Conservation (phyloP, 148 eudicot species). For the Vaccinium myrtillus region DNA sequence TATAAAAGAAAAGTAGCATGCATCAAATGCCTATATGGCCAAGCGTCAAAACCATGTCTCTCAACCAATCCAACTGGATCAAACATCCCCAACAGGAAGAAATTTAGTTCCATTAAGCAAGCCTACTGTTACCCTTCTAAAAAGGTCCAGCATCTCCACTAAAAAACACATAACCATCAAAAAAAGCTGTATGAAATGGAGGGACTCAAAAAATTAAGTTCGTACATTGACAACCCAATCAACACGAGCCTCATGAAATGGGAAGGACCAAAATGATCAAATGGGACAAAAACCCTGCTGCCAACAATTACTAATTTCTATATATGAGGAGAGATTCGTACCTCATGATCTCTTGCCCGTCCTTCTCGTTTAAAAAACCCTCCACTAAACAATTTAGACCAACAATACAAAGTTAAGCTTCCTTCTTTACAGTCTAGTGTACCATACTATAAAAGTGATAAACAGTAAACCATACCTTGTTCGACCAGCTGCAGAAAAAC, state of each 20-base stretch:
- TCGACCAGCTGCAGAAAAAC: constrained; percentile 98
- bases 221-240: background rate
- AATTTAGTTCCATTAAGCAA: background rate
- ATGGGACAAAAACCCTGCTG: background rate
- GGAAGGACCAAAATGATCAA: background rate
- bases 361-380: constrained; percentile 99
- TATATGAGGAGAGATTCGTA: constrained; percentile 25
- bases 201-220: background rate
- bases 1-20: background rate
- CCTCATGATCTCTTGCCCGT: constrained; percentile 94
- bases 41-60: background rate
- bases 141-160: background rate
- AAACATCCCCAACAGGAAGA: background rate
- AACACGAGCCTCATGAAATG: background rate
- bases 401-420: constrained; percentile 14
- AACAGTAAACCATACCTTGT: constrained; percentile 55
- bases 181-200: background rate
- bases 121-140: background rate
- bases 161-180: background rate
- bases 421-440: constrained; percentile 5
- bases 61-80: background rate
- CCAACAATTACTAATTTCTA: background rate
- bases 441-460: constrained; percentile 4
- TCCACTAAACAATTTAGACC: constrained; percentile 50
- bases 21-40: background rate